phyloP scores from a whole-genome alignment of 495 filamentous ascomycete species.

The Aspergillus heteromorphus region DNA sequence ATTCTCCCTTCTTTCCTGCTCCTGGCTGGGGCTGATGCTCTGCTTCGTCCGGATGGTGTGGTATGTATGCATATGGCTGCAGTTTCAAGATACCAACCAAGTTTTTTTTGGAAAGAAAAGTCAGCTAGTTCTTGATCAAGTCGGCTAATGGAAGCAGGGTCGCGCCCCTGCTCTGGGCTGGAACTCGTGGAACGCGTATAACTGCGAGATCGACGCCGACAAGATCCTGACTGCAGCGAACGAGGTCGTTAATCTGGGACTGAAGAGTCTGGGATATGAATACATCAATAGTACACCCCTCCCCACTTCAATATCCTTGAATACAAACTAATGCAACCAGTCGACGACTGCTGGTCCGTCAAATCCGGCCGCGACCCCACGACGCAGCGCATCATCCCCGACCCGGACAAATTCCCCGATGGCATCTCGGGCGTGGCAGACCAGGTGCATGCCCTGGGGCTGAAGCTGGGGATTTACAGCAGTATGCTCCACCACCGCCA shows the following conservation, averaged over 20 bases:
- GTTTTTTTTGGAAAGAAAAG: neutral
- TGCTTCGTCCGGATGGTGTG: neutral
- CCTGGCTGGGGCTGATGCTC: neutral
- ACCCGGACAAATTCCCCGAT: slow-evolving; percentile 54
- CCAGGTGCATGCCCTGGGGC: slow-evolving; percentile 52
- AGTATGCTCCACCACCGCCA: slow-evolving; percentile 17
- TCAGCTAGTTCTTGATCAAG: too few relatives aligned
- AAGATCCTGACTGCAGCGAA: slow-evolving; percentile 49
- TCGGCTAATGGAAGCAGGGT: slow-evolving; percentile 18
- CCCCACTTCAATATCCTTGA: slow-evolving; percentile 10
- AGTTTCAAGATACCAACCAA: too few relatives aligned
- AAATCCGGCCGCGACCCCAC: slow-evolving; percentile 42
- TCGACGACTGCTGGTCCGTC: slow-evolving; percentile 61
- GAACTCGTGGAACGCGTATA: slow-evolving; percentile 58
- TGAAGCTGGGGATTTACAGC: slow-evolving; percentile 65
- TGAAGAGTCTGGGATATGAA: slow-evolving; percentile 61
- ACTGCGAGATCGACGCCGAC: slow-evolving; percentile 49
- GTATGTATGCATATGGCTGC: neutral
- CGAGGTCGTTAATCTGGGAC: slow-evolving; percentile 45
- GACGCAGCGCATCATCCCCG: slow-evolving; percentile 47
- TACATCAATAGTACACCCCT: slow-evolving; percentile 55
- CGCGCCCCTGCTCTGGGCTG: slow-evolving; percentile 54
- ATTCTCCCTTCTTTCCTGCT: neutral
- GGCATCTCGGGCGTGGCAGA: slow-evolving; percentile 56
- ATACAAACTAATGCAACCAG: slow-evolving; percentile 21